Conservation (phyloP, 106 monocot species). For the Xerophyta viscosa region DNA sequence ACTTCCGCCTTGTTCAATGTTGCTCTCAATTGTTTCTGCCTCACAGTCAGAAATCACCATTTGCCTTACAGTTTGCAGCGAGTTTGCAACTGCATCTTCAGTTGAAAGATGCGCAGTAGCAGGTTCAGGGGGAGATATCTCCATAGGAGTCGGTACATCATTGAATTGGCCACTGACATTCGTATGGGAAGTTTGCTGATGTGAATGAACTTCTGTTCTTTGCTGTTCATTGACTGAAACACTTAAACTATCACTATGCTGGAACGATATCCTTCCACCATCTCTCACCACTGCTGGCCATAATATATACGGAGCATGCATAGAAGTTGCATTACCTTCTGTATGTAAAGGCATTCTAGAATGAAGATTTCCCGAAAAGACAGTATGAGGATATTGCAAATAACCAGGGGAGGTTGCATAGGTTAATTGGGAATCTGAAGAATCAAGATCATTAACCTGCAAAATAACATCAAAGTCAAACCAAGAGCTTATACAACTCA, state of each 20-base stretch:
- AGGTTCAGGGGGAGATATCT: constrained; percentile 27
- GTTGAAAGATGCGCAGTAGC: constrained; percentile 4
- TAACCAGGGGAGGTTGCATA: constrained; percentile 6
- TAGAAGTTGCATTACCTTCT: constrained; percentile 29
- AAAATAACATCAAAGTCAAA: too few species aligned
- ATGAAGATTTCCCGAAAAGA: constrained; percentile 48
- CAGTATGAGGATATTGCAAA: constrained; percentile 36
- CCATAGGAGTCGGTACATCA: constrained; percentile 27
- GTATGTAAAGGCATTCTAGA: constrained; percentile 18
- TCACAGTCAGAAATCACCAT: constrained; percentile 10
- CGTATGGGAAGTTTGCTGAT: constrained; percentile 6
- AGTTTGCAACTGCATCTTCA: constrained; percentile 15
- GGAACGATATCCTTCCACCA: constrained; percentile 21
- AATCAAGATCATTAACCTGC: constrained; percentile 90
- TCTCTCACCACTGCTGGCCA: constrained; percentile 25
- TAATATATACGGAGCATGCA: constrained; percentile 27
- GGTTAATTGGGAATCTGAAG: constrained; percentile 5
- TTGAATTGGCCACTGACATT: constrained; percentile 10
- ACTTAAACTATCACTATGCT: constrained; percentile 5
- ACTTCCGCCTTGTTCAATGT: constrained; percentile 3
- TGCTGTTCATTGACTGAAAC: constrained; percentile 17
- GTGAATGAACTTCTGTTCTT: constrained; percentile 11
- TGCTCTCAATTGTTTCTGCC: constrained; percentile 12
- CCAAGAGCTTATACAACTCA: too few species aligned
- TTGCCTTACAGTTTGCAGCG: constrained; percentile 11